These are phyloP conservation scores for Akanthomyces lecanii DNA, from an alignment of 2,329 filamentous ascomycete genomes.

Conservation along the genomic window DNA sequence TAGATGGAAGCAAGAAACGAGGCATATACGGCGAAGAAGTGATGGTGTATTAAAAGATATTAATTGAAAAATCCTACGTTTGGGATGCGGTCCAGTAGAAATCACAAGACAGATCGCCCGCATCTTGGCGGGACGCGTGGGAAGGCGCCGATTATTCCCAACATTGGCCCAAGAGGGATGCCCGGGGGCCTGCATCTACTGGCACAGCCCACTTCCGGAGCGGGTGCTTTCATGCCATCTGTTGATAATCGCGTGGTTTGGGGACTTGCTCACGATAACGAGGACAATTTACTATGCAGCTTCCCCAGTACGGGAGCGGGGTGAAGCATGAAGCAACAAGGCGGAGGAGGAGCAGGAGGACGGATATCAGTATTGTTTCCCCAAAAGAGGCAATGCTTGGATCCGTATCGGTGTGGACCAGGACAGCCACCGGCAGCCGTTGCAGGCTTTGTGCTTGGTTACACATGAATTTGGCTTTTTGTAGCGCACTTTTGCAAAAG, in stretches of 20 bases:
- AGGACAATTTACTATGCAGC: too few species aligned
- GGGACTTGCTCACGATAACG: too few species aligned
- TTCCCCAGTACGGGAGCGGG: background rate
- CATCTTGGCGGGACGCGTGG: slow-evolving; percentile 6
- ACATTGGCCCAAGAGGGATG: background rate
- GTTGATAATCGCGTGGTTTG: background rate
- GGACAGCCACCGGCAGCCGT: too few species aligned
- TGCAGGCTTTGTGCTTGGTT: too few species aligned
- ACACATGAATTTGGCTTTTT: too few species aligned
- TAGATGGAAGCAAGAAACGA: slow-evolving; percentile 1
- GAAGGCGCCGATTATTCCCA: slow-evolving; percentile 12
- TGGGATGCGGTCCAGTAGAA: background rate
- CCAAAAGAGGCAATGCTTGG: slow-evolving; percentile 6
- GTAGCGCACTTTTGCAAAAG: too few species aligned
- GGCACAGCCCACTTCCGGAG: background rate
- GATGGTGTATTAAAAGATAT: background rate
- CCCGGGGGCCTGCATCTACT: background rate
- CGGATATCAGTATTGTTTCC: background rate
- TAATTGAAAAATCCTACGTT: background rate
- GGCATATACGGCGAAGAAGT: background rate
- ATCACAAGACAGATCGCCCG: background rate
- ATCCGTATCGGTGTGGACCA: background rate
- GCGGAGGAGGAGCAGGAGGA: background rate
- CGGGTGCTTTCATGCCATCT: too few species aligned
- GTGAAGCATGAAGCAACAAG: background rate